phyloP scores from a whole-genome alignment of 176 grass and related monocot genomes.

The Pharus latifolius region DNA sequence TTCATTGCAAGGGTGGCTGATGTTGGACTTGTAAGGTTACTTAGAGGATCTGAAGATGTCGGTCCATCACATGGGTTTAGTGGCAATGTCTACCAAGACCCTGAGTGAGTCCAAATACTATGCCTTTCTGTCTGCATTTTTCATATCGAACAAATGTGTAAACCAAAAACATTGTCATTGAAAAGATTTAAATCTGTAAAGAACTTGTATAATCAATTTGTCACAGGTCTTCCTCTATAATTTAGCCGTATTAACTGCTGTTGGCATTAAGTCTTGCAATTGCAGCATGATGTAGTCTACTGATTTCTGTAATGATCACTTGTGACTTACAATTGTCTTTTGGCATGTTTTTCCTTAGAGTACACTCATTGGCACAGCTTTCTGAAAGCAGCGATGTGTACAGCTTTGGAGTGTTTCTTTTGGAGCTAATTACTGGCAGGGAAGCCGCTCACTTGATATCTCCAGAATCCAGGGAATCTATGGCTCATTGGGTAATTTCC shows the following conservation, averaged over 20 bases:
- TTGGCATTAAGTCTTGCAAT: background rate
- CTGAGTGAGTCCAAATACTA: constrained; percentile 42
- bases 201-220: background rate
- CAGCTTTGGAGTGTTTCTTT: constrained; percentile 87
- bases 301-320: background rate
- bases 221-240: background rate
- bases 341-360: constrained; percentile 33
- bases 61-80: constrained; percentile 47
- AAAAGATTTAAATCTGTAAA: background rate
- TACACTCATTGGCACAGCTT: constrained; percentile 28
- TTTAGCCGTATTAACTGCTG: background rate
- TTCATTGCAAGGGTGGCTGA: constrained; percentile 98
- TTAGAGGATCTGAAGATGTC: constrained; percentile 39
- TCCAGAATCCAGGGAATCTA: constrained; percentile 46
- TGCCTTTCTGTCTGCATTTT: constrained; percentile 11
- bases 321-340: background rate
- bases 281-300: background rate
- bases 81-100: constrained; percentile 58
- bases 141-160: background rate
- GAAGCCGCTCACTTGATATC: constrained; percentile 29
- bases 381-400: constrained; percentile 95
- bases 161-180: background rate
- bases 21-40: constrained; percentile 63
- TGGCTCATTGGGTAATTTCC: constrained; percentile 75
- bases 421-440: constrained; percentile 86